A percentile compares a stretch with the other conserved stretches of the same genome.
Conservation (phyloP, 129 eudicot genomes). For the Oenanthe sinensis region DNA sequence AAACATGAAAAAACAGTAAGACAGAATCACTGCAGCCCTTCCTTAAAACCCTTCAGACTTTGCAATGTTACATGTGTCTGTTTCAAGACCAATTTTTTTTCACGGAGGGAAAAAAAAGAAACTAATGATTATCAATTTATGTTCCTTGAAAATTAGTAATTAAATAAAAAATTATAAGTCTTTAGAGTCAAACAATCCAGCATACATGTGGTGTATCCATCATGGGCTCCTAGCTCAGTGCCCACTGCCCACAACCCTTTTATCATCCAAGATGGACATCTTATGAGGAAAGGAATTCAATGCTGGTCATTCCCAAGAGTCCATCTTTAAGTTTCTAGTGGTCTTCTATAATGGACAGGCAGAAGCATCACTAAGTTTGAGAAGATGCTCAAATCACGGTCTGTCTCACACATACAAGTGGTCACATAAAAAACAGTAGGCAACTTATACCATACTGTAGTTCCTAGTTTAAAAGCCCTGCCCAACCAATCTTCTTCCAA, state of each 20-base stretch:
- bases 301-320: conserved; percentile 1
- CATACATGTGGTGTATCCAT: neutral
- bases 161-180: neutral
- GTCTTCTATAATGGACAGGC: neutral
- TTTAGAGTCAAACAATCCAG: neutral
- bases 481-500: neutral
- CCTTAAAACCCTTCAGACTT: neutral
- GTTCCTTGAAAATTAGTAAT: neutral
- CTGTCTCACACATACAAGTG: neutral
- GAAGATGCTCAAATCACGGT: neutral
- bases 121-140: neutral
- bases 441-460: neutral
- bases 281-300: neutral
- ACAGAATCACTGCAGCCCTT: neutral
- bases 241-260: neutral
- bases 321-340: neutral
- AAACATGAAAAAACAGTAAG: neutral
- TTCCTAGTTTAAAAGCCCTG: neutral
- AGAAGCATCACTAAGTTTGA: neutral
- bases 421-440: neutral
- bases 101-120: neutral
- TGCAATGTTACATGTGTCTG: neutral
- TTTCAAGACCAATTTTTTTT: neutral
- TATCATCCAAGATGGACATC: neutral
- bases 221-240: neutral